Conservation (phyloP, 345 rosid genomes). For the rapeseed (Brassica napus) region Da-Ae NC_063436.1:10507501-10508000, state of each 20-base stretch:
- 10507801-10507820: no score
- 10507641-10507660: constrained; percentile 48
- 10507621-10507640: constrained; percentile 32
- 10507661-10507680: no score
- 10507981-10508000: background rate
- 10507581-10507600: constrained; percentile 67
- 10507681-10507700: no score
- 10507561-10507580: constrained; percentile 50
- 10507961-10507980: background rate
- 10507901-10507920: constrained; percentile 42
- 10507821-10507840: no score
- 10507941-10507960: background rate
- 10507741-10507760: no score
- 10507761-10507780: no score
- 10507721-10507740: no score
- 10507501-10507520: background rate
- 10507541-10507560: background rate
- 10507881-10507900: constrained; percentile 51
- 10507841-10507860: constrained; percentile 4
- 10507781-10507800: no score
- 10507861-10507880: constrained; percentile 41
- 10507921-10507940: background rate
- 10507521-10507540: background rate
- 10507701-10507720: no score
- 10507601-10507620: constrained; percentile 44